Conservation (phyloP, 202 grass and related monocot species). For the Zoysia matrella region DNA sequence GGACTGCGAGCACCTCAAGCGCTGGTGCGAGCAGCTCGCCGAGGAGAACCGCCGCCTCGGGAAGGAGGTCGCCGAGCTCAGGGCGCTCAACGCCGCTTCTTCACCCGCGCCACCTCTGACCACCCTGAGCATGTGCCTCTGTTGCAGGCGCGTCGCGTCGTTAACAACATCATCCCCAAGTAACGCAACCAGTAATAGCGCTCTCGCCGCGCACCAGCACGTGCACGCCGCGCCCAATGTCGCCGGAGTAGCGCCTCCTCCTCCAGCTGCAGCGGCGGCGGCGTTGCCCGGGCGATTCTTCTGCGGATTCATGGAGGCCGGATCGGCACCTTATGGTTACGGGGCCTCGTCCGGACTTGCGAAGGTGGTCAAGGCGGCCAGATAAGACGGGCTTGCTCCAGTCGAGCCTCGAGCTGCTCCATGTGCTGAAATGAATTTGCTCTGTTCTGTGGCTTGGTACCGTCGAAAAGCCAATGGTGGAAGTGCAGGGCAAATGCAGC, state of each 20-base stretch:
- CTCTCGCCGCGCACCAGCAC: slow-evolving; percentile 16
- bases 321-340: slow-evolving; percentile 1
- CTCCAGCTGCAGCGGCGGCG: not conserved
- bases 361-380: slow-evolving; percentile 52
- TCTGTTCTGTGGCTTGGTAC: not conserved
- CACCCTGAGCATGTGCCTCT: slow-evolving; percentile 72
- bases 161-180: not conserved
- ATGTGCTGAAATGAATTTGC: slow-evolving; percentile 1
- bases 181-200: not conserved
- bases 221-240: not conserved
- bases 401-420: too few species aligned
- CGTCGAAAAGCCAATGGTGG: not conserved
- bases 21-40: slow-evolving; percentile 73
- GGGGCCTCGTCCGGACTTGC: slow-evolving; percentile 1
- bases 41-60: slow-evolving; percentile 72
- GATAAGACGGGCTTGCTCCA: slow-evolving; percentile 17
- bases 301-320: slow-evolving; percentile 53
- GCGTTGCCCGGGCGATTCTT: slow-evolving; percentile 54
- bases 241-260: not conserved
- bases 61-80: slow-evolving; percentile 67
- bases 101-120: slow-evolving; percentile 43
- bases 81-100: slow-evolving; percentile 47
- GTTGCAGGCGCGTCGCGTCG: slow-evolving; percentile 61
- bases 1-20: slow-evolving; percentile 80
- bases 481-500: slow-evolving; percentile 18